Evolutionary conservation across 768 basidiomycete species (phyloP), one percentile per base, ranked within the genome.

Genomic region (Lentinula detonsa): DNA sequence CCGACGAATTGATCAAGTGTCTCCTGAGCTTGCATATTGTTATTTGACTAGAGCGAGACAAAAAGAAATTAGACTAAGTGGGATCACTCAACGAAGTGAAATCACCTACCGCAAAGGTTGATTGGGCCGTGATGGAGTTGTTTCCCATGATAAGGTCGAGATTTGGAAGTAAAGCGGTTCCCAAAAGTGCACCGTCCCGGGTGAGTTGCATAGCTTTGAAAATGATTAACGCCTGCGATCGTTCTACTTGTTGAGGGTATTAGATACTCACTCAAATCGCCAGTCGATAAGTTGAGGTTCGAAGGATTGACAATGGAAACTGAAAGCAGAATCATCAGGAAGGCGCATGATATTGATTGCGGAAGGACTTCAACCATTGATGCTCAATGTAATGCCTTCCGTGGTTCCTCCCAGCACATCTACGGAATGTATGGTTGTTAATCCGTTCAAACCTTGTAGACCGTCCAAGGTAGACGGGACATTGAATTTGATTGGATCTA

Each of bases 401-500:
- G 72, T 67, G 9, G 84, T 83, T 37, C 88, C 89, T 50, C 88
- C 87, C 33, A 80, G 64, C 1, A 91, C 85, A 67, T 91, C 88
- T 16, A 91, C 86, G 13, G 67, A 73, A 28, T 77, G 72, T 59
- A 91, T 87, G 6, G 73, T 74, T 8, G 81, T 84, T 65, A 79
- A 71, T 9, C 80, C 81, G 48, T 85, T 78, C 46, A 90, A 70
- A 33, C 88, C 87, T 66, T 78, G 78, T 11, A 91, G 70, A 35
- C 89, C 89, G 21, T 76, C 72, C 52, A 91, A 71, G 15, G 74
- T 76, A 4, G 86, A 84, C 6, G 85, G 76, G 2, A 90, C 88
- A 63, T 89, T 83, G 68, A 91, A 86, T 60, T 82, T 82, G 70
- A 91, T 90, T 5, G 85, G 80, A 68, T 87, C 81, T 7, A 91